A percentile compares a stretch with the other conserved stretches of the same genome.
Conservation (phyloP, 139 green algal genomes). For the Closterium sp. region DNA sequence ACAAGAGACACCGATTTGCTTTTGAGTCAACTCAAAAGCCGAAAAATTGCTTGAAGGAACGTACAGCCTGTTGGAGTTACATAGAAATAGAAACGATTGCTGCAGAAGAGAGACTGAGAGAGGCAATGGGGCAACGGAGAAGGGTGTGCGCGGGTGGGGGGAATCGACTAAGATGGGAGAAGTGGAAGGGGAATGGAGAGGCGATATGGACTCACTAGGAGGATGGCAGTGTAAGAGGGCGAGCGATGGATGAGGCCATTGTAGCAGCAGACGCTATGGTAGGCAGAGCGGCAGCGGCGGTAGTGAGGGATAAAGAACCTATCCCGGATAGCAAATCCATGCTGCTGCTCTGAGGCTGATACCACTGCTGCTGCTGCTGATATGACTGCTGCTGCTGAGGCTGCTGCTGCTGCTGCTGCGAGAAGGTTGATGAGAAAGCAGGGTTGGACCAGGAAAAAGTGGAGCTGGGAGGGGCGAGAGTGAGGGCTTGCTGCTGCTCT, state of each 20-base stretch:
- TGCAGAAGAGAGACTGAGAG: neutral
- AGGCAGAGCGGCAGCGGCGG: neutral
- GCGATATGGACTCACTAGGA: neutral
- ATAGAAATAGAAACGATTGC: neutral
- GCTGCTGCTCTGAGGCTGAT: neutral
- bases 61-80: neutral
- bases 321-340: neutral
- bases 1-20: neutral
- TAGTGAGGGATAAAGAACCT: neutral
- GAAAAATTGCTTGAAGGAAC: neutral
- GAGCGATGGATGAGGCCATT: neutral
- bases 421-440: neutral
- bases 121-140: neutral
- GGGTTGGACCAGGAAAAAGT: neutral
- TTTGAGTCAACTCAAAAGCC: too few relatives aligned
- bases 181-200: neutral
- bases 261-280: neutral
- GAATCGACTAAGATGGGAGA: neutral
- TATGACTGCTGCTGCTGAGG: neutral
- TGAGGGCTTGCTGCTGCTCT: neutral
- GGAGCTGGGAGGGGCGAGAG: neutral
- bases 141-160: neutral
- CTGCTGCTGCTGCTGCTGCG: neutral
- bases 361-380: constrained; percentile 9
- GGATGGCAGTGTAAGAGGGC: neutral